These are phyloP conservation scores for Nemophila menziesii DNA, from an alignment of 257 asterid species.

Conservation along the genomic window DNA sequence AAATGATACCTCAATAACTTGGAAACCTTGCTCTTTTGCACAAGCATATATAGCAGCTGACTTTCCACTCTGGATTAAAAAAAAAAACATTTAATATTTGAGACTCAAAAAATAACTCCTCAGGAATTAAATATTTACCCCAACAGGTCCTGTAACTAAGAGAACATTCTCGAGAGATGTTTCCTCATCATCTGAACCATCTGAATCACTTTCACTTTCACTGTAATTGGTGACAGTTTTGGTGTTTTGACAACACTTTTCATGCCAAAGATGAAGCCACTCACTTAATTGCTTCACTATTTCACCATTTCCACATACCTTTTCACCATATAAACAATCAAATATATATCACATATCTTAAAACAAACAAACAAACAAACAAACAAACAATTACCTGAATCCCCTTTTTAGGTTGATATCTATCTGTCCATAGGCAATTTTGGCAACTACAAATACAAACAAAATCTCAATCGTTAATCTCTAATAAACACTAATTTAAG, in stretches of 20 bases:
- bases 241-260: conserved; percentile 34
- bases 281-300: conserved; percentile 59
- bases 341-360: too few species aligned
- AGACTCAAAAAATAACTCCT: too few species aligned
- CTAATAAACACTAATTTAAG: conserved; percentile 2
- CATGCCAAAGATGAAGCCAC: conserved; percentile 88
- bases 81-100: conserved; percentile 3
- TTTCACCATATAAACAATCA: too few species aligned
- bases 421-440: conserved; percentile 84
- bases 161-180: conserved; percentile 74
- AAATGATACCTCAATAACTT: conserved; percentile 75
- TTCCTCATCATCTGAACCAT: conserved; percentile 36
- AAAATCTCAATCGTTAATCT: background rate
- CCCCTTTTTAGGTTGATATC: conserved; percentile 71
- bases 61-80: conserved; percentile 71
- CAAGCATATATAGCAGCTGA: conserved; percentile 97
- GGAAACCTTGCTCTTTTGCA: conserved; percentile 94
- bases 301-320: conserved; percentile 87
- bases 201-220: conserved; percentile 49
- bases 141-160: conserved; percentile 91
- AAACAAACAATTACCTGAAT: conserved; percentile 41
- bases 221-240: conserved; percentile 31
- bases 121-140: conserved; percentile 52
- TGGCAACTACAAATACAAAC: conserved; percentile 23
- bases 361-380: background rate